Evolutionary conservation across 164 flowering plant genomes (phyloP), one percentile per base, ranked within the genome.

Genomic region (Litsea cubeba): DNA sequence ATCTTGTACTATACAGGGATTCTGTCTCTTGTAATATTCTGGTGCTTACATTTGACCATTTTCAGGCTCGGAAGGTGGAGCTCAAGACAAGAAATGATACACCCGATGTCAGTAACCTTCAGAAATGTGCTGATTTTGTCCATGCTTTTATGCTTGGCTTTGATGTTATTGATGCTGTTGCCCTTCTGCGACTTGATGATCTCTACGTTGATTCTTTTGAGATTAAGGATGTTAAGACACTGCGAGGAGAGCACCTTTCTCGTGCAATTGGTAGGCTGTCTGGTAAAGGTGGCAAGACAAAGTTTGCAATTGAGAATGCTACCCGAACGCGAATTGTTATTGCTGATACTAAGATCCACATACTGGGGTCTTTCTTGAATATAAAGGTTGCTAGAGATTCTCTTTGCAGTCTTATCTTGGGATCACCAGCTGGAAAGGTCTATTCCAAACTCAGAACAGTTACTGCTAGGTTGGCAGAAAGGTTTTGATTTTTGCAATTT

Each of bases 121-220:
- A 82, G 73, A 82, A 82, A 60, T 72, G 77, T 68, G 77, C 79
- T 8, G 84, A 82, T 68, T 82, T 82, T 72, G 79, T 82, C 22
- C 84, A 82, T 69, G 84, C 84, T 10, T 82, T 82, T 57, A 79
- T 79, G 84, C 84, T 82, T 12, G 84, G 84, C 7, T 82, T 82
- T 71, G 84, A 82, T 25, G 65, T 77, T 0, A 74, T 72, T 1
- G 84, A 82, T 63, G 82, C 84, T 10, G 50, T 79, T 72, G 82
- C 82, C 23, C 76, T 82, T 15, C 32, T 82, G 62, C 75, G 82
- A 1, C 69, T 79, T 32, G 84, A 82, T 70, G 84, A 82, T 30
- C 78, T 82, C 11, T 82, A 76, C 57, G 78, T 82, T 11, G 84
- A 79, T 63, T 77, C 82, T 30, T 82, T 82, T 40, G 84, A 82